phyloP scores from a whole-genome alignment of 495 filamentous ascomycete species.

The Diplogelasinospora grovesii region DNA sequence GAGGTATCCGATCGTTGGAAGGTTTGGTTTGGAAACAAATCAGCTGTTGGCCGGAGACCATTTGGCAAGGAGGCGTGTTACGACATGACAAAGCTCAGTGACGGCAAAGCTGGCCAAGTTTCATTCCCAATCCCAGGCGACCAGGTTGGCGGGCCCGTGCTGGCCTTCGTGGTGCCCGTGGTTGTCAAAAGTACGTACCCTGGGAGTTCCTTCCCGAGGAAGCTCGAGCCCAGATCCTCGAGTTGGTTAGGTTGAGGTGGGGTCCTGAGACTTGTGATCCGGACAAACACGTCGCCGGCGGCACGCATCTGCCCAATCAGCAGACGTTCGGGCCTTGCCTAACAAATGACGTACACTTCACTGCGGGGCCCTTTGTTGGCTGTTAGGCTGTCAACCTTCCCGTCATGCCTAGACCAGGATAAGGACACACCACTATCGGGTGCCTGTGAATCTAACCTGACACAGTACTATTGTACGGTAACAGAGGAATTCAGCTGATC shows the following conservation, averaged over 20 bases:
- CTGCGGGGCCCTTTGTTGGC: background rate
- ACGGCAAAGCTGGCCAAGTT: slow-evolving; percentile 21
- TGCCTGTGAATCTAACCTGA: too few species aligned
- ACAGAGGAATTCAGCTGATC: too few species aligned
- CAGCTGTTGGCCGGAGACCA: too few species aligned
- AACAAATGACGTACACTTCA: slow-evolving; percentile 10
- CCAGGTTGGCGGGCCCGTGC: slow-evolving; percentile 20
- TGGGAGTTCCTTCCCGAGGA: background rate
- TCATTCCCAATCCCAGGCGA: slow-evolving; percentile 6
- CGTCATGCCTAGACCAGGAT: too few species aligned
- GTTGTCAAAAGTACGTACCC: background rate
- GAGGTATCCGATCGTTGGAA: too few species aligned
- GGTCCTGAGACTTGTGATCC: too few species aligned
- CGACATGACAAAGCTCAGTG: slow-evolving; percentile 20
- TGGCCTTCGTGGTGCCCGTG: slow-evolving; percentile 3
- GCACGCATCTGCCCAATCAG: background rate
- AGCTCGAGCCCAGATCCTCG: background rate
- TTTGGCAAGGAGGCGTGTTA: slow-evolving; percentile 16
- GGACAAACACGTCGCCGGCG: background rate
- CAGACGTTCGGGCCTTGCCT: background rate
- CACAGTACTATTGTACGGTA: too few species aligned
- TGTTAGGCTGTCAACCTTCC: too few species aligned
- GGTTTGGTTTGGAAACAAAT: too few species aligned
- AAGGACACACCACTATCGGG: too few species aligned
- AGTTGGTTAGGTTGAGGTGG: background rate